Evolutionary conservation across 495 filamentous ascomycete genomes (phyloP), one percentile per base, ranked within the genome.

Genomic region (Podospora comata): DNA sequence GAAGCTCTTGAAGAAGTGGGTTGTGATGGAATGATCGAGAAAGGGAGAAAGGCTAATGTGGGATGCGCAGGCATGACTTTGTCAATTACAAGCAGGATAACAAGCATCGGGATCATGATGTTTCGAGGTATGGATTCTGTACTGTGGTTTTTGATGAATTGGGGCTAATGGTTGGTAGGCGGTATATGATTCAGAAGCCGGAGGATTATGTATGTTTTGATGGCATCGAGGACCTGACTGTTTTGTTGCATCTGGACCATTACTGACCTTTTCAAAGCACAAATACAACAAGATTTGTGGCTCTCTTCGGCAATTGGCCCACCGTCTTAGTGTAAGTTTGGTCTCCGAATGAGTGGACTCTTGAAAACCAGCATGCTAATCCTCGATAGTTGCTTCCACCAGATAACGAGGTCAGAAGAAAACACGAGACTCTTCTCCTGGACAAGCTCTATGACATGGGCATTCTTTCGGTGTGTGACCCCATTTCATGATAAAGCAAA

Each of bases 11-110:
- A 71, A 71, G 55, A 71, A 71, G 70, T 71, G 30, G 13, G 67
- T 66, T 15, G 1, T 34, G 6, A 18, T 27, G 13, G 7, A 4
- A 30, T 28, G 54, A 32, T 20, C 20, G 28, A 4, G 7, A 32
- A 32, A 63, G 27, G 7, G 30, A 34, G 30, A 62, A 13, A 56
- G 9, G 56, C 20, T 62, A 62, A 67, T 93, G 97, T 81, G 94
- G 97, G 86, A 88, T 97, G 76, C 87, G 88, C 67, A 99, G 98
- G 82, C 93, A 96, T 78, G 93, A 99, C 79, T 95, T 99, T 81
- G 88, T 92, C 72, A 94, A 89, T 75, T 98, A 94, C 84, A 92
- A 93, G 80, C 89, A 89, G 74, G 94, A 99, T 81, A 84, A 89
- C 75, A 81, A 85, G 70, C 96, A 99, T 84, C 88, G 94, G 77